Base-by-base conservation (phyloP, 2,329 filamentous ascomycete genomes). In the Parastagonospora nodorum region DNA sequence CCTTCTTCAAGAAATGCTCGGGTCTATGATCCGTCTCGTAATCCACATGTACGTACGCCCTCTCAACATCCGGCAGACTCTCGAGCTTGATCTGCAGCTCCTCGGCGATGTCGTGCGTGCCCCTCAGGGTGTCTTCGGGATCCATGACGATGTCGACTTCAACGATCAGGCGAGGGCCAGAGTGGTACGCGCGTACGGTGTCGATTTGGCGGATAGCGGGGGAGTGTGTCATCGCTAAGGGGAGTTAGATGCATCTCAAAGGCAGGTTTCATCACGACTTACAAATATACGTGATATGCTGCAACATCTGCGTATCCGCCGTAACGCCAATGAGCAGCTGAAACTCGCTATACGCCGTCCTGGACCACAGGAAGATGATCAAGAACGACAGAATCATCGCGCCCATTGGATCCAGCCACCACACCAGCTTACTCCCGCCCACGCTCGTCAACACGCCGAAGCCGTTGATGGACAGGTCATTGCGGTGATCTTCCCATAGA, bases 91-190 rank as follows among this genome's bases (percentile, higher is more conserved):
- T 89, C 80, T 99, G 94, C 64, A 99, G 80, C 64, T 88, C 92
- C 75, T 99, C 94, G 0, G 94, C 93, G 10, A 97, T 85, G 68
- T 99, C 94, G 73, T 99, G 94, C 0, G 92, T 94, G 45, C 87
- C 86, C 55, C 84, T 81, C 12, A 99, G 82, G 2, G 85, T 84
- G 47, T 87, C 83, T 1, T 84, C 78, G 0, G 87, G 84, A 61
- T 92, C 86, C 91, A 97, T 96, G 66, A 97, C 93, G 48, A 97
- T 86, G 70, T 99, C 94, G 32, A 97, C 91, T 78, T 99, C 94
- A 61, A 95, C 92, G 59, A 97, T 92, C 39, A 97, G 84, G 15
- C 93, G 84, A 1, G 92, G 85, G 0, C 93, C 93, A 6, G 87
- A 90, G 75, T 97, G 92, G 76, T 96, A 97, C 0, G 92, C 91